Conservation (phyloP, 2,329 filamentous ascomycete genomes). For the Raffaelea ambrosiae region DNA sequence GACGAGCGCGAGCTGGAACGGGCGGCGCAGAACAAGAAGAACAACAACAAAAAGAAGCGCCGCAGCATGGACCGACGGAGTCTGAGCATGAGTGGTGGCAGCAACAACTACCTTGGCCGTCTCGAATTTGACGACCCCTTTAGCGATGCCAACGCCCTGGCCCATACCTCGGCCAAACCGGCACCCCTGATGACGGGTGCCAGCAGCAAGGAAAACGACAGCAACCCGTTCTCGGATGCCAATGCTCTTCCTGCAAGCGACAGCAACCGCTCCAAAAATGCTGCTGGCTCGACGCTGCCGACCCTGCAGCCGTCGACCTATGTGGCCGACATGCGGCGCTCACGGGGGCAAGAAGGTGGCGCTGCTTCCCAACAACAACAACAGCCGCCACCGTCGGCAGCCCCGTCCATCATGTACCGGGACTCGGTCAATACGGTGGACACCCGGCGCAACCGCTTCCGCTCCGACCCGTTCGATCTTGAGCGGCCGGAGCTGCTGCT, state of each 20-base stretch:
- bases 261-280: too few relatives aligned
- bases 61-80: conserved; percentile 11
- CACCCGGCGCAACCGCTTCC: conserved; percentile 39
- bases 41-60: conserved; percentile 14
- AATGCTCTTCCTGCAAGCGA: conserved; percentile 27
- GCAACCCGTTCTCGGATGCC: conserved; percentile 40
- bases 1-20: conserved; percentile 30
- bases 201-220: conserved; percentile 8
- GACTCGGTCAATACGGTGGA: conserved; percentile 33
- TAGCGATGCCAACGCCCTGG: conserved; percentile 35
- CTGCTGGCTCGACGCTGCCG: not conserved
- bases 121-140: conserved; percentile 33
- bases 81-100: not conserved
- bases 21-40: conserved; percentile 26
- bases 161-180: conserved; percentile 29
- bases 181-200: conserved; percentile 21
- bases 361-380: conserved; percentile 14
- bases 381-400: conserved; percentile 12
- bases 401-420: conserved; percentile 29
- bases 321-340: conserved; percentile 37
- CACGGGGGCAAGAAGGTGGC: conserved; percentile 32
- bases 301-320: conserved; percentile 27
- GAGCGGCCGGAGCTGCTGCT: conserved; percentile 41
- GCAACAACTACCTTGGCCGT: conserved; percentile 6
- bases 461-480: conserved; percentile 58